Evolutionary conservation across 2,329 filamentous ascomycete genomes (phyloP).

Genomic region (Ascomycota sp.): DNA sequence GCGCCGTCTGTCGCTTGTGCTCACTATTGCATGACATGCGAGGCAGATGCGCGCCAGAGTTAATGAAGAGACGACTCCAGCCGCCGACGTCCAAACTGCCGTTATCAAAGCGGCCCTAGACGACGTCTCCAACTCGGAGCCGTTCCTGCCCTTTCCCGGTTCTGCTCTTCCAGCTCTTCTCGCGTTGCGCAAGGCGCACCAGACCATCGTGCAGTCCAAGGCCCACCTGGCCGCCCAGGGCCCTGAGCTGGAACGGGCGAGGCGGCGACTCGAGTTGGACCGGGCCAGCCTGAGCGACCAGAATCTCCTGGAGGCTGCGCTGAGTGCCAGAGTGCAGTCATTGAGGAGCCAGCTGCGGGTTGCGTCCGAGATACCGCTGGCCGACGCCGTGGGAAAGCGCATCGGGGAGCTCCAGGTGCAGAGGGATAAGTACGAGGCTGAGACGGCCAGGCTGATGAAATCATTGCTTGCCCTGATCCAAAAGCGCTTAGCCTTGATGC

Average conservation of each 20-base stretch:
- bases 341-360: conserved; percentile 37
- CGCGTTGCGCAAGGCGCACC: conserved; percentile 46
- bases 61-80: conserved; percentile 6
- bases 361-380: conserved; percentile 34
- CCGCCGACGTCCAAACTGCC: conserved; percentile 11
- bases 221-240: conserved; percentile 29
- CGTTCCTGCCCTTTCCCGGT: conserved; percentile 42
- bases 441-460: conserved; percentile 39
- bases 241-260: conserved; percentile 19
- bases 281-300: conserved; percentile 31
- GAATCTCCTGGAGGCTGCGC: conserved; percentile 28
- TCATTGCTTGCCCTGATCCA: conserved; percentile 53
- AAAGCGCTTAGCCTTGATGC: conserved; percentile 47
- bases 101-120: conserved; percentile 47
- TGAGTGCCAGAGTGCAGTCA: conserved; percentile 35
- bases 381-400: conserved; percentile 40
- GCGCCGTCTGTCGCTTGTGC: no score
- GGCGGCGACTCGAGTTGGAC: conserved; percentile 28
- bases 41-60: neutral
- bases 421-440: conserved; percentile 37
- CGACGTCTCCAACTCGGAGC: conserved; percentile 36
- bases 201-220: conserved; percentile 43
- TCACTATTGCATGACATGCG: no score
- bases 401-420: conserved; percentile 38
- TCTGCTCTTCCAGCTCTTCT: conserved; percentile 54